A percentile compares a stretch with the other conserved stretches of the same genome.
These are phyloP conservation scores for Spraguea lophii DNA, from an alignment of 371 early-diverging fungal species.

Conservation along the genomic window DNA sequence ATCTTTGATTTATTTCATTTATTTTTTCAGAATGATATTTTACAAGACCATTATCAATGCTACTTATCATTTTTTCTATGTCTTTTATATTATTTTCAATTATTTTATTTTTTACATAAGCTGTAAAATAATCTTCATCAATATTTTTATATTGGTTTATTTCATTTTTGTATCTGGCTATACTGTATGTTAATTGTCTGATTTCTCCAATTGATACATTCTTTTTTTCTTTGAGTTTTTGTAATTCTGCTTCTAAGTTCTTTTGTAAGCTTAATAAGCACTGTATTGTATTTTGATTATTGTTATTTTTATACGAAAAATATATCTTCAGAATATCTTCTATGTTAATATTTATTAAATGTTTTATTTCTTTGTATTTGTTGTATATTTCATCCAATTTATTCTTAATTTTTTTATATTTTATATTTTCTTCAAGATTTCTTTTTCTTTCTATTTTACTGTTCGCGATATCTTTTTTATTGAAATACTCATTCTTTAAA, in stretches of 20 bases:
- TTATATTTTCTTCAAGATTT: too few species aligned
- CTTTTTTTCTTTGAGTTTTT: conserved; percentile 7
- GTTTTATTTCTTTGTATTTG: too few species aligned
- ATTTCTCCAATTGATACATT: conserved; percentile 55
- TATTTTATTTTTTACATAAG: conserved; percentile 41
- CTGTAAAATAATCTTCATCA: conserved; percentile 44
- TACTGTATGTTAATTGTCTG: conserved; percentile 58
- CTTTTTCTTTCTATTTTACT: too few species aligned
- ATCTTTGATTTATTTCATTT: conserved; percentile 81
- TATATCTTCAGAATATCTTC: too few species aligned
- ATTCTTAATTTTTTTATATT: too few species aligned
- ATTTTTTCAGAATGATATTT: conserved; percentile 79
- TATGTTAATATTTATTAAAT: too few species aligned
- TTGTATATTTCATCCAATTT: too few species aligned
- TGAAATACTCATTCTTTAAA: too few species aligned
- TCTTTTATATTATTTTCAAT: conserved; percentile 60
- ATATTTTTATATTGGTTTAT: conserved; percentile 57
- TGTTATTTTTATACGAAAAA: too few species aligned
- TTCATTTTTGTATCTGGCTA: conserved; percentile 49
- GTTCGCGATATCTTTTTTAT: too few species aligned
- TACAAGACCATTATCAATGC: conserved; percentile 59
- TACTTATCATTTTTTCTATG: conserved; percentile 52
- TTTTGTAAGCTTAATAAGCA: too few species aligned
- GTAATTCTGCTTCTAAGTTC: conserved; percentile 1
- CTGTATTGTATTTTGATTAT: too few species aligned